Evolutionary conservation across 352 stramenopile species (phyloP).

Genomic region (Pythium rhizo-oryzae): DNA sequence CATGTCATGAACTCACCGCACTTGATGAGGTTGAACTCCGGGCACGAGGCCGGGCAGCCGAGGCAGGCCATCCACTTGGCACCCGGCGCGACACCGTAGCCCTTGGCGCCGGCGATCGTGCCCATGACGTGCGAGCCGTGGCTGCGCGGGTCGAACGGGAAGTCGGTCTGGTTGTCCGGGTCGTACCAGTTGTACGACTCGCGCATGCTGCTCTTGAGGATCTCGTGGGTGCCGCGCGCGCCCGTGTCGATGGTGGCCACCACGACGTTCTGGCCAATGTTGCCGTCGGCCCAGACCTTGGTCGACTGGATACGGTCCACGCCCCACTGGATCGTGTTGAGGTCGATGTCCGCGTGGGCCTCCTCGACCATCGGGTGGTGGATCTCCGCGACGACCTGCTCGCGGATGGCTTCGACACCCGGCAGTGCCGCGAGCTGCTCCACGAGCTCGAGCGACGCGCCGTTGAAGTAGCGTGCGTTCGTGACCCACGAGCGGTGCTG

Average conservation of each 20-base stretch:
- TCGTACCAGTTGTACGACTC: constrained; percentile 33
- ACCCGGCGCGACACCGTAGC: constrained; percentile 31
- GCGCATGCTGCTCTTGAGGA: constrained; percentile 20
- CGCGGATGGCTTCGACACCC: constrained; percentile 24
- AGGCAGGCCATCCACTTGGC: constrained; percentile 38
- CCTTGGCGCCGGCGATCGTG: constrained; percentile 33
- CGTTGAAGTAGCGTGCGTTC: constrained; percentile 26
- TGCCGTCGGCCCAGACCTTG: constrained; percentile 32
- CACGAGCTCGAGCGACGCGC: constrained; percentile 23
- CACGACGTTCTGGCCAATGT: constrained; percentile 25
- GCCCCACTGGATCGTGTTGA: constrained; percentile 29
- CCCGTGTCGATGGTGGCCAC: constrained; percentile 38
- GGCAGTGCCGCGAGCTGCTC: constrained; percentile 23
- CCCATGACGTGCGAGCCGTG: constrained; percentile 44
- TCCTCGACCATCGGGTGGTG: background rate
- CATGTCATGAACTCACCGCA: constrained; percentile 34
- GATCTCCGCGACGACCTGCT: constrained; percentile 16
- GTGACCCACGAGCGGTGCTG: constrained; percentile 24
- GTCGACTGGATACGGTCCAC: constrained; percentile 19
- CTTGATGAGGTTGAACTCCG: constrained; percentile 25
- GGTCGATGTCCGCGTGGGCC: background rate
- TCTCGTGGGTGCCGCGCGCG: constrained; percentile 32
- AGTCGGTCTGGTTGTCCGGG: constrained; percentile 26
- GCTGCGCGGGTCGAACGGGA: constrained; percentile 30
- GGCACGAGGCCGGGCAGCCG: constrained; percentile 23